Evolutionary conservation across 306 rosid genomes (phyloP).

Genomic region (Cajanus cajan): DNA sequence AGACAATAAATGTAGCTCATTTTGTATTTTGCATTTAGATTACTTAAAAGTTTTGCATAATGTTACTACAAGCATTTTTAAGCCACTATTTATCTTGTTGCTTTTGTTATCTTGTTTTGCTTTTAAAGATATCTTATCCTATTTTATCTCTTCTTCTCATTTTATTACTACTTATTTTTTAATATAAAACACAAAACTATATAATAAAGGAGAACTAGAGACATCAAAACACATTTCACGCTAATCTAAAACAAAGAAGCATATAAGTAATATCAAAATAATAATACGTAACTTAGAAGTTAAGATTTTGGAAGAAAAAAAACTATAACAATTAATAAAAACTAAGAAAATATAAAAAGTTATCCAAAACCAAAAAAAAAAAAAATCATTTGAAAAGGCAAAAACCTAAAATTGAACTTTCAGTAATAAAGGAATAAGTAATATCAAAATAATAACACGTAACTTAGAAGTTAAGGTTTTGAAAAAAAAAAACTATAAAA

Average conservation of each 20-base stretch:
- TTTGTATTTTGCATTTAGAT: not conserved
- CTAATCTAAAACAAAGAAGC: not conserved
- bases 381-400: not conserved
- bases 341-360: not conserved
- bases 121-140: not conserved
- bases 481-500: not conserved
- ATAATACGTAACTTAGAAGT: not conserved
- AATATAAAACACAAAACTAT: not conserved
- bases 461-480: not conserved
- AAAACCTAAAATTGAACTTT: not conserved
- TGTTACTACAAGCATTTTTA: not conserved
- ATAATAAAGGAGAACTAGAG: not conserved
- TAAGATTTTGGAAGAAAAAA: not conserved
- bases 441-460: not conserved
- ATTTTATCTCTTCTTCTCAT: not conserved
- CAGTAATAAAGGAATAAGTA: not conserved
- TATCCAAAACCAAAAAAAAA: not conserved
- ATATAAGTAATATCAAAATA: not conserved
- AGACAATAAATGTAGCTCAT: not conserved
- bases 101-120: not conserved
- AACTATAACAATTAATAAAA: not conserved
- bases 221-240: not conserved
- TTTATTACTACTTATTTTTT: not conserved
- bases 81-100: not conserved
- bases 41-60: not conserved